A percentile compares a stretch with the other conserved stretches of the same genome.
phyloP scores from a whole-genome alignment of 352 stramenopile genomes.

The Globisporangium mamillatum region DNA sequence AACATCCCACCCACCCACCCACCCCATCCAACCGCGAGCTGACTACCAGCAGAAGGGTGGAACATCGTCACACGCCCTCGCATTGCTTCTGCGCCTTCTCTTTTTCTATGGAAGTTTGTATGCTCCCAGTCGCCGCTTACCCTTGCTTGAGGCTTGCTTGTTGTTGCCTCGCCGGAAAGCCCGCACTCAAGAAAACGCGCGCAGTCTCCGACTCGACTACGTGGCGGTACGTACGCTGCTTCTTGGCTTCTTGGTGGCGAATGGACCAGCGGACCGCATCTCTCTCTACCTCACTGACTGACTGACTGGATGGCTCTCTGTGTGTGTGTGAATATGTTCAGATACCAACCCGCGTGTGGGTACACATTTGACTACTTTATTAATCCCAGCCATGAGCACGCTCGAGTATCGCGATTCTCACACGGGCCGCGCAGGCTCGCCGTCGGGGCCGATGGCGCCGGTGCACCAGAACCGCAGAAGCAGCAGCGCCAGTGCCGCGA shows the following conservation, averaged over 20 bases:
- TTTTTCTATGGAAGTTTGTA: slow-evolving; percentile 10
- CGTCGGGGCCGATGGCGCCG: background rate
- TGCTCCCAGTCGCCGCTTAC: background rate
- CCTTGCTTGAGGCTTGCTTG: background rate
- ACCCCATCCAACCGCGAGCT: background rate
- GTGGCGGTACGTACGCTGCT: slow-evolving; percentile 1
- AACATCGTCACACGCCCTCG: slow-evolving; percentile 1
- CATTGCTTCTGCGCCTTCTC: background rate
- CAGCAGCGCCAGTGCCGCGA: slow-evolving; percentile 19
- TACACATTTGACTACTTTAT: slow-evolving; percentile 2
- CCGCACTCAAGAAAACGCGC: slow-evolving; percentile 4
- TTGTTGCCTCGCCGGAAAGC: background rate
- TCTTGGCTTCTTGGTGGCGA: background rate
- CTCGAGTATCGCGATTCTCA: slow-evolving; percentile 13
- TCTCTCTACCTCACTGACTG: too few relatives aligned
- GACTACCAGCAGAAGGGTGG: slow-evolving; percentile 8
- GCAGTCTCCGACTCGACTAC: background rate
- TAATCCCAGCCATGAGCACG: slow-evolving; percentile 12
- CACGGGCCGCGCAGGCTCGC: slow-evolving; percentile 7
- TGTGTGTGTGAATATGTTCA: background rate
- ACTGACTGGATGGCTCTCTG: background rate
- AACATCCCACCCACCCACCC: background rate
- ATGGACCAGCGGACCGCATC: background rate
- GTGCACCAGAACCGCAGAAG: slow-evolving; percentile 3
- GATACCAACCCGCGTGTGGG: slow-evolving; percentile 2